Base-by-base conservation (phyloP, 208 protist genomes). In the Leishmania gerbilli region DNA sequence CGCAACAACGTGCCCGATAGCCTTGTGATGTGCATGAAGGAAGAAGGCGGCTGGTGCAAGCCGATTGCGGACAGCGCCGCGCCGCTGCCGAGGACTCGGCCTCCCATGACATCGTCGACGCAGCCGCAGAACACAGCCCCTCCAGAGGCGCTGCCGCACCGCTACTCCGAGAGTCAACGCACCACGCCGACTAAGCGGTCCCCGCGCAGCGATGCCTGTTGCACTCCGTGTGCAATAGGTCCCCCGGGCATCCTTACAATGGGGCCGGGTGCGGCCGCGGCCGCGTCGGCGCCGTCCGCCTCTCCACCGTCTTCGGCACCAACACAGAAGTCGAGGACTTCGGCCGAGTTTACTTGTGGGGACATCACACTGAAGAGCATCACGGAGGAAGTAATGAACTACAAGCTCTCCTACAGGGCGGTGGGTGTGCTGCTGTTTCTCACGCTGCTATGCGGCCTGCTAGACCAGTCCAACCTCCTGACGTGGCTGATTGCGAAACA, bases 401-500 rank as follows among this genome's bases (percentile, higher is more conserved):
- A 87, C 83, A 86, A 74, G 68, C 75, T 97, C 34, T 87, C 90
- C 6, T 90, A 90, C 80, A 74, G 65, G 21, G 75, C 90, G 13
- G 83, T 82, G 3, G 80, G 53, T 3, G 80, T 87, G 49, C 83
- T 95, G 40, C 37, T 97, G 24, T 19, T 92, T 31, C 68, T 94
- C 45, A 86, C 93, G 21, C 71, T 97, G 42, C 74, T 95, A 49
- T 97, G 93, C 64, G 93, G 88, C 47, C 49, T 95, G 45, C 85
- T 88, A 53, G 93, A 97, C 71, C 71, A 76, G 17, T 77, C 84
- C 58, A 92, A 89, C 55, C 37, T 95, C 37, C 58, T 94, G 34
- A 89, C 86, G 37, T 89, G 86, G 83, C 53, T 94, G 37, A 83
- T 95, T 21, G 87, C 83, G 19, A 45, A 27, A 31, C 56, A 34